Percentiles rank a stretch among this genome's conserved stretches.
Conservation (phyloP, 108 stramenopile species). For the Nitzschia sp. region DNA sequence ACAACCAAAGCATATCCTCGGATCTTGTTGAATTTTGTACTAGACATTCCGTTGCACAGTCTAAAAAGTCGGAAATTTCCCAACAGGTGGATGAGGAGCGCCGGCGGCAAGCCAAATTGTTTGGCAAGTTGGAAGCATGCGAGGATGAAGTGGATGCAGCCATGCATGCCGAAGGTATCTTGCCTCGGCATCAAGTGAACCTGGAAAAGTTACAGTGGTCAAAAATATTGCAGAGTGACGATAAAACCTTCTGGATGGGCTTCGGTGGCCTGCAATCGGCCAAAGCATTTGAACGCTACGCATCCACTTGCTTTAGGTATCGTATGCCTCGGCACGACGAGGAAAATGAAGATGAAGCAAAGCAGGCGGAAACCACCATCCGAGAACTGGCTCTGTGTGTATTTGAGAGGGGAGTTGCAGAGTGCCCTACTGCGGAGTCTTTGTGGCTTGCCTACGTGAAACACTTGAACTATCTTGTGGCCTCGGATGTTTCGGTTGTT, state of each 20-base stretch:
- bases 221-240: constrained; percentile 31
- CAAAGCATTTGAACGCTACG: constrained; percentile 59
- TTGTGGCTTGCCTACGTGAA: constrained; percentile 74
- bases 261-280: constrained; percentile 58
- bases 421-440: constrained; percentile 83
- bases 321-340: constrained; percentile 21
- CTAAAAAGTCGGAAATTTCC: not conserved
- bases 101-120: constrained; percentile 37
- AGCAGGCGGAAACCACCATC: constrained; percentile 22
- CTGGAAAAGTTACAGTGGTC: constrained; percentile 29
- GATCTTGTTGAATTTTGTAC: constrained; percentile 34
- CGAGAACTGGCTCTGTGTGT: constrained; percentile 37
- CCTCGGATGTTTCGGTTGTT: constrained; percentile 7
- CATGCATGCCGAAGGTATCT: constrained; percentile 60
- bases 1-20: constrained; percentile 34
- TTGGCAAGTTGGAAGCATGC: constrained; percentile 37
- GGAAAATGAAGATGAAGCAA: constrained; percentile 21
- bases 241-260: constrained; percentile 56
- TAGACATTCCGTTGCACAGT: not conserved
- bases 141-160: constrained; percentile 78
- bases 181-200: constrained; percentile 36
- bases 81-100: constrained; percentile 44
- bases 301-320: constrained; percentile 33
- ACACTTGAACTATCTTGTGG: constrained; percentile 31
- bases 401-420: constrained; percentile 77